Percentiles rank a stretch among this genome's conserved stretches.
Evolutionary conservation across 1,284 basidiomycete species (phyloP).

Genomic region (Apiotrichum domesticum): DNA sequence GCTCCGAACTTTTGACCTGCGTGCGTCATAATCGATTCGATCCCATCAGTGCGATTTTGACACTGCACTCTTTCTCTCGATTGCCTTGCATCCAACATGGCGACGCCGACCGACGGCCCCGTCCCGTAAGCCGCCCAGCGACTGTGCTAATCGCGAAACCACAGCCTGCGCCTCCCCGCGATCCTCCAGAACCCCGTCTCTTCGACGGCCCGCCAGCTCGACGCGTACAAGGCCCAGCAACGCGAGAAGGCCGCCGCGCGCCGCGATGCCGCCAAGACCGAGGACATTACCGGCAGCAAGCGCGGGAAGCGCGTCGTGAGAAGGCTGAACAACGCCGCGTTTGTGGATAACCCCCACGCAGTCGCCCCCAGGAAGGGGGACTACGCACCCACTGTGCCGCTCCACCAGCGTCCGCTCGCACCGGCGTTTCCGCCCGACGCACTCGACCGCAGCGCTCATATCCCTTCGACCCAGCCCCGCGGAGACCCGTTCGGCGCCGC

Average conservation of each 20-base stretch:
- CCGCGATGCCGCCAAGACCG: constrained; percentile 7
- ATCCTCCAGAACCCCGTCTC: constrained; percentile 44
- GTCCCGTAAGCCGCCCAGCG: not conserved
- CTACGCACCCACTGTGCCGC: constrained; percentile 35
- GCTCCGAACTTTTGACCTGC: too few species aligned
- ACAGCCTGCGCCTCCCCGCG: constrained; percentile 40
- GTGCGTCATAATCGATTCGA: too few species aligned
- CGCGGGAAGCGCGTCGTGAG: constrained; percentile 38
- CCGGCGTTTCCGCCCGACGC: constrained; percentile 31
- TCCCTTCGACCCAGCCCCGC: constrained; percentile 10
- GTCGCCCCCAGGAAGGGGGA: constrained; percentile 31
- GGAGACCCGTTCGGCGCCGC: constrained; percentile 5
- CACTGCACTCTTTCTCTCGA: too few species aligned
- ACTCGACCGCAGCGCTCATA: constrained; percentile 22
- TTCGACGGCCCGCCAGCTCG: constrained; percentile 29
- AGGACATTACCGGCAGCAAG: constrained; percentile 1
- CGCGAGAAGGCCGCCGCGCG: constrained; percentile 35
- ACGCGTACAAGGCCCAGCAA: constrained; percentile 43
- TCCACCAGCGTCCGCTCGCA: constrained; percentile 26
- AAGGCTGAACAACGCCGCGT: constrained; percentile 41
- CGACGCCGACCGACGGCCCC: not conserved
- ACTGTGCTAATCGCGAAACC: not conserved
- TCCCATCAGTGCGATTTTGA: too few species aligned
- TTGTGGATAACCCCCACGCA: constrained; percentile 42
- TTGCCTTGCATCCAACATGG: too few species aligned